Conservation (phyloP, 139 green algal species). For the Monoraphidium neglectum region DNA sequence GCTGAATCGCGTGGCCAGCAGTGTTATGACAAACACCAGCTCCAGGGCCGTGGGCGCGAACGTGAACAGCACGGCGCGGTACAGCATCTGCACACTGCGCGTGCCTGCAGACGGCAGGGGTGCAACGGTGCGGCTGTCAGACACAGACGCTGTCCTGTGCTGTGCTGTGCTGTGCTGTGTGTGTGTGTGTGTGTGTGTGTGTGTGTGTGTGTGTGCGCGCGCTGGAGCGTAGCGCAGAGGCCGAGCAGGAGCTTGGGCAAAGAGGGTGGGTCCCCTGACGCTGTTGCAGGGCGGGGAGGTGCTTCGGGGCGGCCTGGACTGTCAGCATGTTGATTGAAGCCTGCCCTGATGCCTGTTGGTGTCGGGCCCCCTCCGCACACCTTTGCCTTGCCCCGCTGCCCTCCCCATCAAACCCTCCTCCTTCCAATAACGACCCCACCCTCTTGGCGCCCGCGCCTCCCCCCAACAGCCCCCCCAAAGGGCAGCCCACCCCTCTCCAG, state of each 20-base stretch:
- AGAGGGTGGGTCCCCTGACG: no score
- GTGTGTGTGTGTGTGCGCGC: background rate
- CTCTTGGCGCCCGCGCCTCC: background rate
- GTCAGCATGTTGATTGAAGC: no score
- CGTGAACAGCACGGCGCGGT: constrained; percentile 92
- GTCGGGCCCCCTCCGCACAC: no score
- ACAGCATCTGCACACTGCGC: constrained; percentile 90
- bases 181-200: background rate
- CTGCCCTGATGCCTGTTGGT: no score
- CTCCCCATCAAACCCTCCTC: no score
- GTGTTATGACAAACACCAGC: constrained; percentile 80
- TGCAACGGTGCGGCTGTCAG: background rate
- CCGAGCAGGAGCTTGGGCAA: no score
- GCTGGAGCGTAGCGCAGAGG: no score
- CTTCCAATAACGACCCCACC: no score
- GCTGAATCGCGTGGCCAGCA: constrained; percentile 64
- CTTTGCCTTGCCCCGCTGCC: no score
- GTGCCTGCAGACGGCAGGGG: constrained; percentile 62
- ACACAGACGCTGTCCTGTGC: background rate
- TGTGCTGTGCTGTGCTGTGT: background rate
- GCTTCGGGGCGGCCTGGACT: no score
- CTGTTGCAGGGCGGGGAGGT: no score
- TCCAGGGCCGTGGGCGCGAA: constrained; percentile 93
- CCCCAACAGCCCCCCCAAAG: background rate
- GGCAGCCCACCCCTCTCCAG: constrained; percentile 79